A percentile compares a stretch with the other conserved stretches of the same genome.
Conservation (phyloP, 2,329 filamentous ascomycete genomes). For the Aspergillus novofumigatus region DNA sequence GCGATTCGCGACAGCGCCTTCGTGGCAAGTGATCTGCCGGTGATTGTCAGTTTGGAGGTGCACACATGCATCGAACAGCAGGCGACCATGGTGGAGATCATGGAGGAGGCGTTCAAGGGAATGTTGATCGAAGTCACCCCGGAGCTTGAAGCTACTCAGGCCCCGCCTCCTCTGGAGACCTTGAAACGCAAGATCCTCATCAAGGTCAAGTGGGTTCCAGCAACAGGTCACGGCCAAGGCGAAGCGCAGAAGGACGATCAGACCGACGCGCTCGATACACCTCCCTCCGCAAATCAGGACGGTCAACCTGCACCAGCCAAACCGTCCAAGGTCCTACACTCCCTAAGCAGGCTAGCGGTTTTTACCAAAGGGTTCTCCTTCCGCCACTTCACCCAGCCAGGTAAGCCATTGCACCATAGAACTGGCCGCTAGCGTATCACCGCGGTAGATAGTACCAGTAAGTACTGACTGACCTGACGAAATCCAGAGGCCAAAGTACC, state of each 20-base stretch:
- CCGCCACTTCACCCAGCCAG: slow-evolving; percentile 63
- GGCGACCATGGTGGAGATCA: slow-evolving; percentile 87
- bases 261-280: slow-evolving; percentile 9
- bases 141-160: slow-evolving; percentile 51
- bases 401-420: slow-evolving; percentile 37
- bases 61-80: slow-evolving; percentile 81
- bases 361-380: slow-evolving; percentile 87
- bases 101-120: slow-evolving; percentile 80
- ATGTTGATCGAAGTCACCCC: slow-evolving; percentile 63
- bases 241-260: slow-evolving; percentile 10
- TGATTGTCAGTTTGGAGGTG: slow-evolving; percentile 91
- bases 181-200: slow-evolving; percentile 76
- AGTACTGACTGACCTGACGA: neutral
- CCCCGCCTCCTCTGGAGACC: slow-evolving; percentile 66
- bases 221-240: slow-evolving; percentile 34
- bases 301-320: slow-evolving; percentile 34
- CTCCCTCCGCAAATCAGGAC: neutral
- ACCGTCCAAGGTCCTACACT: slow-evolving; percentile 62
- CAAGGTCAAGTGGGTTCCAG: slow-evolving; percentile 68
- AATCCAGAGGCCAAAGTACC: slow-evolving; percentile 48
- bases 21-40: slow-evolving; percentile 66
- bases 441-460: too few relatives aligned
- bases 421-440: neutral
- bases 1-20: slow-evolving; percentile 79
- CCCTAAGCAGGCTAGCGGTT: slow-evolving; percentile 69